A percentile compares a stretch with the other conserved stretches of the same genome.
phyloP scores from a whole-genome alignment of 257 asterid species.

The Euphrasia confusa region DNA sequence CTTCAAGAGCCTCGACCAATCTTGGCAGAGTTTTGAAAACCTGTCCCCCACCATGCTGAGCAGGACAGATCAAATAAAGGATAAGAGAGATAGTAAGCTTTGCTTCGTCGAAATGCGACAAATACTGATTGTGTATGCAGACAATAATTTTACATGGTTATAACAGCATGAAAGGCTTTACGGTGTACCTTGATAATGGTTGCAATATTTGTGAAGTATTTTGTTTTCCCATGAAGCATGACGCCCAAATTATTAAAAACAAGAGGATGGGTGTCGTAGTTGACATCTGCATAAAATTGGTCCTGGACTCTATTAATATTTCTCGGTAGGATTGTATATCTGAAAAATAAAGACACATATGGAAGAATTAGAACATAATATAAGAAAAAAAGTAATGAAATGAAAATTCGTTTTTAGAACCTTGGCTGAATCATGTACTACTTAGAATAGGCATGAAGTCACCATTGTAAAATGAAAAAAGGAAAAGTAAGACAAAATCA shows the following conservation, averaged over 20 bases:
- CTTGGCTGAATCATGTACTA: background rate
- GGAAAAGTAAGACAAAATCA: background rate
- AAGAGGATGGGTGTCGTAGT: constrained; percentile 30
- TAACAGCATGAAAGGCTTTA: constrained; percentile 19
- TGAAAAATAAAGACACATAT: constrained; percentile 28
- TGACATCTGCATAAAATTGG: constrained; percentile 34
- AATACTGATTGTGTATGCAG: constrained; percentile 7
- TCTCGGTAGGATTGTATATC: constrained; percentile 56
- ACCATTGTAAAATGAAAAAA: background rate
- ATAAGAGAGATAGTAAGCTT: constrained; percentile 9
- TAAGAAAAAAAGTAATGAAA: constrained; percentile 10
- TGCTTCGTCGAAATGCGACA: constrained; percentile 16
- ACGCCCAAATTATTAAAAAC: constrained; percentile 57
- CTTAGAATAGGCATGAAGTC: background rate
- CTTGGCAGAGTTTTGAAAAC: constrained; percentile 60
- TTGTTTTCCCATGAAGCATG: constrained; percentile 70
- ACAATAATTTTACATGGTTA: background rate
- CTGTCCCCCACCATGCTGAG: constrained; percentile 80
- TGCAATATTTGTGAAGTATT: constrained; percentile 44
- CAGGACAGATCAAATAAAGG: constrained; percentile 24
- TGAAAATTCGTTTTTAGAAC: constrained; percentile 8
- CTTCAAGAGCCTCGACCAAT: constrained; percentile 55
- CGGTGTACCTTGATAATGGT: constrained; percentile 55
- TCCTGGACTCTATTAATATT: constrained; percentile 29
- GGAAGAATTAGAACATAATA: constrained; percentile 17